phyloP scores from a whole-genome alignment of 352 stramenopile genomes.

The Globisporangium canariense region DNA sequence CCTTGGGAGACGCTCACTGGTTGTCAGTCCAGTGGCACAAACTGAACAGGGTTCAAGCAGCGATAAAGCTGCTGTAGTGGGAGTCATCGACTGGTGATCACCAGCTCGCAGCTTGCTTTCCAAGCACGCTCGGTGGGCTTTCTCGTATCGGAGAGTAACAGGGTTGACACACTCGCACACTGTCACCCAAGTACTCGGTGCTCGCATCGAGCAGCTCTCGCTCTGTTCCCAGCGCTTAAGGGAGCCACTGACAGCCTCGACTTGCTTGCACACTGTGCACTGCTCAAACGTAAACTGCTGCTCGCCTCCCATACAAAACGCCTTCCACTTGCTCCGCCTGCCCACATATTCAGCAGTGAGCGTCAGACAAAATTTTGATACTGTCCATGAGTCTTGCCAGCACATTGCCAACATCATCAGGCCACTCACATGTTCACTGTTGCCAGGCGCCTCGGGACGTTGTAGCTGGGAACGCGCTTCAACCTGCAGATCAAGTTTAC shows the following conservation, averaged over 20 bases:
- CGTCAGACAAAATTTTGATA: background rate
- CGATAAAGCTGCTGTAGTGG: background rate
- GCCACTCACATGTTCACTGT: conserved; percentile 17
- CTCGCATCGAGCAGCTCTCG: conserved; percentile 23
- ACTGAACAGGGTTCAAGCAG: conserved; percentile 2
- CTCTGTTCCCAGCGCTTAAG: conserved; percentile 26
- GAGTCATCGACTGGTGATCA: background rate
- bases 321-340: conserved; percentile 25
- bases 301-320: conserved; percentile 27
- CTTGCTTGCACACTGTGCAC: conserved; percentile 31
- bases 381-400: background rate
- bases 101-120: conserved; percentile 17
- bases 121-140: conserved; percentile 35
- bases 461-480: background rate
- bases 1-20: conserved; percentile 22
- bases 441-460: background rate
- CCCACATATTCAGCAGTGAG: background rate
- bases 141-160: conserved; percentile 19
- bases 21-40: conserved; percentile 16
- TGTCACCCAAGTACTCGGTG: conserved; percentile 41
- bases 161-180: conserved; percentile 38
- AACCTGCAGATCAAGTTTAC: conserved; percentile 24
- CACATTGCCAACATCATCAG: too few relatives aligned
- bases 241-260: conserved; percentile 27
- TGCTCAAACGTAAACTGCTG: conserved; percentile 27